Evolutionary conservation across 192 early-diverging fungal species (phyloP).

Genomic region (Coemansia sp.): DNA sequence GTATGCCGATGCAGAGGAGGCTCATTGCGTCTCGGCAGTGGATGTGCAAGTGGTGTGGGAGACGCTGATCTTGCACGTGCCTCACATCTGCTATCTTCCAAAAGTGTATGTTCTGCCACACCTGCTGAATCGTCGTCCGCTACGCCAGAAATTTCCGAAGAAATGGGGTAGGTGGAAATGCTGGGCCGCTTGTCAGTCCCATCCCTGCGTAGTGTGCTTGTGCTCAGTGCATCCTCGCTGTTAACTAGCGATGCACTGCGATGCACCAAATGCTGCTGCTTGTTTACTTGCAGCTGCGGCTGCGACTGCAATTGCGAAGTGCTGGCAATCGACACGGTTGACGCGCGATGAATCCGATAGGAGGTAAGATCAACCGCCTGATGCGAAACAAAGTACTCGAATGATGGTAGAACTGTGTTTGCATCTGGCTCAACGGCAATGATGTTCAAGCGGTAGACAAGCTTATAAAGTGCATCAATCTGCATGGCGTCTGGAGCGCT

Average conservation of each 20-base stretch:
- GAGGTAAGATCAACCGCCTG: constrained; percentile 22
- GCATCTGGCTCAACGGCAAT: constrained; percentile 40
- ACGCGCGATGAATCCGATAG: constrained; percentile 39
- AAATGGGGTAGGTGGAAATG: constrained; percentile 4
- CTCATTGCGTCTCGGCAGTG: constrained; percentile 3
- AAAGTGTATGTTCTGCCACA: background rate
- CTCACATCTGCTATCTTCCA: background rate
- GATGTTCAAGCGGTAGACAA: constrained; percentile 44
- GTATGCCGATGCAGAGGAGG: constrained; percentile 32
- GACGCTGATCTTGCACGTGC: constrained; percentile 33
- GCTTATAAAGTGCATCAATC: constrained; percentile 36
- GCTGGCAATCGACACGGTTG: constrained; percentile 29
- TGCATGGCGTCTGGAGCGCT: constrained; percentile 22
- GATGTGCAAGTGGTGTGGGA: constrained; percentile 22
- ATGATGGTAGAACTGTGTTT: constrained; percentile 30
- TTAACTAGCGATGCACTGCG: background rate
- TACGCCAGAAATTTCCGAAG: background rate
- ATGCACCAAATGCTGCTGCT: background rate
- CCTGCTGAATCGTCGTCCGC: background rate
- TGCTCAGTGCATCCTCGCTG: background rate
- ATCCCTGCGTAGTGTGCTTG: background rate
- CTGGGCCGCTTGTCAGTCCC: constrained; percentile 1
- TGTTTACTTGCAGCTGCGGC: background rate
- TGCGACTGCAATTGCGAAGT: background rate
- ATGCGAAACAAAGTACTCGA: constrained; percentile 43